Conservation (phyloP, 306 rosid species). For the Clitoria ternatea region DNA sequence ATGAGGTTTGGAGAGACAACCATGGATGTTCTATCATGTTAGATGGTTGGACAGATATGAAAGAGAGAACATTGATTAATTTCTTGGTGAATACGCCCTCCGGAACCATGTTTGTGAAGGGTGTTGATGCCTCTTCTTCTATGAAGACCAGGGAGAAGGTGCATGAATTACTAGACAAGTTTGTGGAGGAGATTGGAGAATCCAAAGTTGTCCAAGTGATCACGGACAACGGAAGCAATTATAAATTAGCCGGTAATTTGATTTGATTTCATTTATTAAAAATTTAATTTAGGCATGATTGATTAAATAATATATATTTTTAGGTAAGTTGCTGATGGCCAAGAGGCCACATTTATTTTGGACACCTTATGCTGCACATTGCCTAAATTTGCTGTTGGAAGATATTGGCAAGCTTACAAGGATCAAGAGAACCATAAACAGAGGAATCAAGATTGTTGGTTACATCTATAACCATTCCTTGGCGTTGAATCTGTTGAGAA, state of each 20-base stretch:
- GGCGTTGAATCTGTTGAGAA: neutral
- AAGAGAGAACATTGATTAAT: no score
- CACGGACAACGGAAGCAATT: no score
- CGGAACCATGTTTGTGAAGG: neutral
- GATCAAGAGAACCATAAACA: neutral
- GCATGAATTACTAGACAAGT: neutral
- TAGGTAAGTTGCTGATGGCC: neutral
- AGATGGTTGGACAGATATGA: no score
- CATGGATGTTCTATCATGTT: neutral
- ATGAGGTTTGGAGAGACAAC: neutral
- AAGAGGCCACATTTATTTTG: constrained; percentile 15
- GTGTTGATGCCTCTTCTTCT: neutral
- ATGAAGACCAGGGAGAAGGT: neutral
- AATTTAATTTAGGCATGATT: constrained; percentile 34
- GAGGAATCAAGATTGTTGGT: neutral
- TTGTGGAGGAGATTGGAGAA: no score
- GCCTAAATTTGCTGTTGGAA: no score
- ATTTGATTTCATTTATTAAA: no score
- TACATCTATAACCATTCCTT: neutral
- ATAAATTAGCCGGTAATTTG: no score
- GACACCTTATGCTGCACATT: constrained; percentile 39
- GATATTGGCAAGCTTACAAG: neutral
- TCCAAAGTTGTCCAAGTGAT: no score
- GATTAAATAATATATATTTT: no score
- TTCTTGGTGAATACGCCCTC: neutral